Base-by-base conservation (phyloP, 495 filamentous ascomycete genomes). In the Hyaloscypha variabilis region DNA sequence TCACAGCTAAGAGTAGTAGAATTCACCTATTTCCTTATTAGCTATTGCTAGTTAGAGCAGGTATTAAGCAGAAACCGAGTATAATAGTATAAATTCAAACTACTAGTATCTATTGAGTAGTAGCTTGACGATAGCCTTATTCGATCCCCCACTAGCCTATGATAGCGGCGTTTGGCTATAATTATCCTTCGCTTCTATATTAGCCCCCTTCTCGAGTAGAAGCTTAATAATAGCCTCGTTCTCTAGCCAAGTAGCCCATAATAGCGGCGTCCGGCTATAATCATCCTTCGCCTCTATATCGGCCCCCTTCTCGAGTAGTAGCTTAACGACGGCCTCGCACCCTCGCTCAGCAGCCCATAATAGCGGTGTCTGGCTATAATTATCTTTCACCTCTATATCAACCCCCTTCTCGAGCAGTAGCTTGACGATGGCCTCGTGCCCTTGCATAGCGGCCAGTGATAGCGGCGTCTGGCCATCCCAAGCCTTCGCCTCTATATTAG, bases 131-230 rank as follows among this genome's bases (percentile, higher is more conserved):
- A 63, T 42, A 8, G 8, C 60, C 8, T 28, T 25, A 29, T 53
- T 11, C 46, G 46, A 42, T 1, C 46, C 3, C 51, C n/a, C 5
- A 3, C 14, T 3, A 25, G 51, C 51, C n/a, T 28, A 3, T 23
- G 4, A 25, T 28, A 53, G 51, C 42, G 60, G 2, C n/a, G 42
- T 31, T 21, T 26, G 42, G 24, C 58, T 21, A 31, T 11, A 13
- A 11, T 49, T 25, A 70, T 66, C 63, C 14, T 51, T 24, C 13
- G 51, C 31, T 28, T 71, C 71, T 58, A 70, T 60, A 25, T 72
- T 60, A 31, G 69, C 69, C 23, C 65, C 58, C 19, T 68, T 66
- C 8, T 63, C 60, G 49, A 63, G 60, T 13, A 58, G n/a, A 6
- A 58, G 19, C 31, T 51, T 46, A 25, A 34, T 25, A 17, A 61